phyloP scores from a whole-genome alignment of 2,329 filamentous ascomycete genomes.

The Arthrobotrys sinensis region DNA sequence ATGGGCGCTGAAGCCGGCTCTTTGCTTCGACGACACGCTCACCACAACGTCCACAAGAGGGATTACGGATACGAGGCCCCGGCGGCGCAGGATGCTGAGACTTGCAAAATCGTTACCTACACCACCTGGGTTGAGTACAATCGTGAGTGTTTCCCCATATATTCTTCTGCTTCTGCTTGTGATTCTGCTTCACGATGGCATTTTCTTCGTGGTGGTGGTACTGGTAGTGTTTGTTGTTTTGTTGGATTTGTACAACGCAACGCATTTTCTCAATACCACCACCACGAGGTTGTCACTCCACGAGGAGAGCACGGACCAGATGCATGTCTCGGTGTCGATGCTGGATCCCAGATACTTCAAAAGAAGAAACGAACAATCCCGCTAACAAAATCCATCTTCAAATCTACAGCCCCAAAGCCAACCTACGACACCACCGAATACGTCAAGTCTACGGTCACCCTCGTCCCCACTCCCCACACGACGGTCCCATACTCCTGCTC shows the following conservation, averaged over 20 bases:
- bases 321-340: neutral
- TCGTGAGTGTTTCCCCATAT: conserved; percentile 35
- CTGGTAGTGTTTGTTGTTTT: neutral
- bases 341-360: neutral
- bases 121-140: conserved; percentile 61
- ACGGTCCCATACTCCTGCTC: conserved; percentile 62
- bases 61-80: conserved; percentile 58
- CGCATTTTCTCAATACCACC: neutral
- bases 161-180: neutral
- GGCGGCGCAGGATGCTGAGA: conserved; percentile 54
- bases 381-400: conserved; percentile 5
- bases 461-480: conserved; percentile 52
- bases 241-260: conserved; percentile 38
- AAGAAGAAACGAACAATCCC: neutral
- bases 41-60: conserved; percentile 57
- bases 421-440: conserved; percentile 58
- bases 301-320: neutral
- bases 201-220: neutral
- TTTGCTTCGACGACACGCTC: conserved; percentile 60
- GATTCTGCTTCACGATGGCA: neutral
- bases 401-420: conserved; percentile 53
- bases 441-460: conserved; percentile 59
- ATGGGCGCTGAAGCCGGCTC: conserved; percentile 58
- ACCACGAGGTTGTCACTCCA: neutral
- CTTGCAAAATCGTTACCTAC: conserved; percentile 59